Conservation (phyloP, 305 asterid genomes). For the Solanum hybrid region DNA sequence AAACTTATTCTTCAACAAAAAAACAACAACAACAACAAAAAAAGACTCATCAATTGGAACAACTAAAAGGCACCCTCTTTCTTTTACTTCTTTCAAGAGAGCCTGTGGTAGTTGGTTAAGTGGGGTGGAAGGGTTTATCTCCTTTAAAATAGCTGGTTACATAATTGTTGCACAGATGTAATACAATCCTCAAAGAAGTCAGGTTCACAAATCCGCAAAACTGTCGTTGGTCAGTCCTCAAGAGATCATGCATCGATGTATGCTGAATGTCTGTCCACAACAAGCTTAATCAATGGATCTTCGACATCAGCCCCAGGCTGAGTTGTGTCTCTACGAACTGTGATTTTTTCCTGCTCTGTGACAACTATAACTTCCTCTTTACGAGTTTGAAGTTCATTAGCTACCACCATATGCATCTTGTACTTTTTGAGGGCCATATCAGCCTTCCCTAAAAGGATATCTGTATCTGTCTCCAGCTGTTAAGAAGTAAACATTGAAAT, state of each 20-base stretch:
- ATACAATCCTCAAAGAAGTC: not conserved
- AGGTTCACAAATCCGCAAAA: not conserved
- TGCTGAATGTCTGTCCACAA: constrained; percentile 58
- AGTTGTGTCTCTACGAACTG: constrained; percentile 51
- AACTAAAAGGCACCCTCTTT: too few species aligned
- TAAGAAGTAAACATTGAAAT: not conserved
- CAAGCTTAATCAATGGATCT: constrained; percentile 57
- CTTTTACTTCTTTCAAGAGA: too few species aligned
- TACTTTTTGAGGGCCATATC: constrained; percentile 63
- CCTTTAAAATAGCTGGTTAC: not conserved
- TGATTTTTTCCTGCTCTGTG: constrained; percentile 37
- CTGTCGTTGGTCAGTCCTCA: not conserved
- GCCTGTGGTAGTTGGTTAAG: too few species aligned
- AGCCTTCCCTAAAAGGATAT: constrained; percentile 82
- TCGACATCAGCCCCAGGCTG: constrained; percentile 58
- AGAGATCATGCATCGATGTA: constrained; percentile 23
- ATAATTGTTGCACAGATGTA: not conserved
- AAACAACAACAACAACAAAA: not conserved
- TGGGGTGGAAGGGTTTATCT: not conserved
- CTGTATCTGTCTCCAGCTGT: constrained; percentile 82
- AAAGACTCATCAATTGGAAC: not conserved
- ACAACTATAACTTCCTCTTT: constrained; percentile 85
- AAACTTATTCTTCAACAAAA: not conserved
- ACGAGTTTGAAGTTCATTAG: constrained; percentile 87
- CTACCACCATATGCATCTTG: constrained; percentile 76